These are phyloP conservation scores for Monilinia fructigena DNA, from an alignment of 2,329 filamentous ascomycete species.

Conservation along the genomic window DNA sequence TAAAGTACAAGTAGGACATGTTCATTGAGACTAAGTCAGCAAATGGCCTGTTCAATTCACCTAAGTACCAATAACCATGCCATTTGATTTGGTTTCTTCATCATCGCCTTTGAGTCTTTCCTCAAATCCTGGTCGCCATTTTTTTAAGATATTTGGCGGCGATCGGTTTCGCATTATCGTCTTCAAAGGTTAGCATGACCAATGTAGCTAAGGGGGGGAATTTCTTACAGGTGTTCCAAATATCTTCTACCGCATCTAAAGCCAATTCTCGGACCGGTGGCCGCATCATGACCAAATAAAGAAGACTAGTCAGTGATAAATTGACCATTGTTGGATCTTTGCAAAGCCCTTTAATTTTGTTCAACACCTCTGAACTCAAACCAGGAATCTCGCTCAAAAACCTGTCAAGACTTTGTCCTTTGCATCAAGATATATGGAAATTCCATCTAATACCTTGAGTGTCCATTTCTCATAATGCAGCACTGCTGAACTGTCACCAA, in stretches of 20 bases:
- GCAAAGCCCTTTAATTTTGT: slow-evolving; percentile 67
- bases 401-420: slow-evolving; percentile 88
- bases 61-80: slow-evolving; percentile 18
- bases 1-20: slow-evolving; percentile 17
- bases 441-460: slow-evolving; percentile 79
- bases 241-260: slow-evolving; percentile 63
- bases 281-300: slow-evolving; percentile 67
- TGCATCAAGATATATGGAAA: slow-evolving; percentile 86
- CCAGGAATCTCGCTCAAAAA: slow-evolving; percentile 90
- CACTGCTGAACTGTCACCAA: slow-evolving; percentile 47
- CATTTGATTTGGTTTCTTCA: slow-evolving; percentile 29
- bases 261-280: slow-evolving; percentile 63
- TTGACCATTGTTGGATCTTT: slow-evolving; percentile 64
- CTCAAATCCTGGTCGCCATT: slow-evolving; percentile 52
- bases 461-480: slow-evolving; percentile 77
- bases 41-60: neutral
- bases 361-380: slow-evolving; percentile 68
- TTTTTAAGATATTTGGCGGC: slow-evolving; percentile 62
- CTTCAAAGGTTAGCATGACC: slow-evolving; percentile 42
- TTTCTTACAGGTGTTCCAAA: slow-evolving; percentile 66
- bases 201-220: slow-evolving; percentile 8
- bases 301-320: slow-evolving; percentile 61
- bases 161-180: slow-evolving; percentile 62
- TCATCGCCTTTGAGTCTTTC: slow-evolving; percentile 32
- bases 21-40: neutral